Percentiles rank a stretch among this genome's conserved stretches.
phyloP scores from a whole-genome alignment of 768 basidiomycete genomes.

The button mushroom (Agaricus bisporus) region DNA sequence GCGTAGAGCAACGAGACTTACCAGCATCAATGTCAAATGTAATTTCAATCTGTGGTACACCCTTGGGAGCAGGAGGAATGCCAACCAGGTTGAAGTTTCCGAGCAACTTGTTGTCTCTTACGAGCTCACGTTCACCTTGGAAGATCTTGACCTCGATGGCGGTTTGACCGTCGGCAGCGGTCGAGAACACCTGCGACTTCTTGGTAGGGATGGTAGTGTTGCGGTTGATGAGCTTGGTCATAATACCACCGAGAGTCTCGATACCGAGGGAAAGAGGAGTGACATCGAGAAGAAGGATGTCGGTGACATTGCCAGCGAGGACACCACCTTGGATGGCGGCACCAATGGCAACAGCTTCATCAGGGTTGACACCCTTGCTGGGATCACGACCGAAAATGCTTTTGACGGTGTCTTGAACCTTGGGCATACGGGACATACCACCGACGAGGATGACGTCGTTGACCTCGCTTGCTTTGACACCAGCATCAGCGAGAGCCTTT shows the following conservation, averaged over 20 bases:
- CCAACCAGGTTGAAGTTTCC: constrained; percentile 99
- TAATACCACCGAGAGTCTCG: constrained; percentile 98
- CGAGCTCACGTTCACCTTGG: constrained; percentile 99
- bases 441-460: constrained; percentile 98
- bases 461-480: constrained; percentile 88
- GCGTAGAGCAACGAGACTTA: constrained; percentile 23
- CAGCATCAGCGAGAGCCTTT: constrained; percentile 93
- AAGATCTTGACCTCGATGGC: constrained; percentile 99
- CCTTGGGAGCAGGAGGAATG: constrained; percentile 83
- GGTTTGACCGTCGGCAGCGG: constrained; percentile 98
- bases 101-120: constrained; percentile 96
- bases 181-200: constrained; percentile 99
- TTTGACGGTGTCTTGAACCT: constrained; percentile 92
- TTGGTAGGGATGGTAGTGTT: constrained; percentile 99
- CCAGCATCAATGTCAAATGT: constrained; percentile 97
- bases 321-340: constrained; percentile 99
- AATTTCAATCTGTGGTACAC: constrained; percentile 82
- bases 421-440: constrained; percentile 98
- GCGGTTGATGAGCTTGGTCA: constrained; percentile 97
- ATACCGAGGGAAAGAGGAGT: constrained; percentile 97
- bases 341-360: constrained; percentile 98
- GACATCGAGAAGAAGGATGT: constrained; percentile 90
- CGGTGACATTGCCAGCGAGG: constrained; percentile 91
- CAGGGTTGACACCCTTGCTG: constrained; percentile 98
- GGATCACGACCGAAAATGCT: constrained; percentile 92